A percentile compares a stretch with the other conserved stretches of the same genome.
Evolutionary conservation across 257 asterid genomes (phyloP).

Genomic region (Scutellaria minor): DNA sequence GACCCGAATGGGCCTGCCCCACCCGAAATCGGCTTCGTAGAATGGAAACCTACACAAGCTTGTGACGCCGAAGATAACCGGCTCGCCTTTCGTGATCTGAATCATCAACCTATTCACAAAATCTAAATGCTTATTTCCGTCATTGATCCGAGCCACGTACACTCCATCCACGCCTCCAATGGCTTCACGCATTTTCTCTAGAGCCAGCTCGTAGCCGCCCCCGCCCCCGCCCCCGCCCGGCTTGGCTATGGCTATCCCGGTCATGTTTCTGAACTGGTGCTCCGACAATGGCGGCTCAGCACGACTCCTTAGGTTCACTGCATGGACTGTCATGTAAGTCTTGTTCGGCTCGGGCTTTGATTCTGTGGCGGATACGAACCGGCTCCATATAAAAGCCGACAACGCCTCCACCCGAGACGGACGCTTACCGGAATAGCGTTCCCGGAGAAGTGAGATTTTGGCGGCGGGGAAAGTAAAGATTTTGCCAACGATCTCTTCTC

Average conservation of each 20-base stretch:
- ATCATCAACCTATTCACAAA: constrained; percentile 30
- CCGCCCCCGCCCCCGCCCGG: constrained; percentile 32
- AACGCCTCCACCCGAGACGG: constrained; percentile 50
- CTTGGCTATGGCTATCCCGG: constrained; percentile 36
- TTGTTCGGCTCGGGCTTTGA: constrained; percentile 34
- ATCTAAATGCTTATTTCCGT: constrained; percentile 37
- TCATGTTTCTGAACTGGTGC: constrained; percentile 44
- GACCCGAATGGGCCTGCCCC: constrained; percentile 56
- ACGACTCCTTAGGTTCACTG: constrained; percentile 47
- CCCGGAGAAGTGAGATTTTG: constrained; percentile 39
- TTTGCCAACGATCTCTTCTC: constrained; percentile 41
- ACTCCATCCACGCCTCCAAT: constrained; percentile 36
- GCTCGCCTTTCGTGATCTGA: constrained; percentile 32
- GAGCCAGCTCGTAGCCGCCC: constrained; percentile 17
- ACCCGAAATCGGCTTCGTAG: constrained; percentile 60
- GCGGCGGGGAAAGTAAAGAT: constrained; percentile 47
- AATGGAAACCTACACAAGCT: constrained; percentile 60
- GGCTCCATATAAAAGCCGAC: constrained; percentile 54
- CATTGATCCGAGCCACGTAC: constrained; percentile 33
- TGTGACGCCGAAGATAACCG: constrained; percentile 45
- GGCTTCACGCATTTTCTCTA: constrained; percentile 40
- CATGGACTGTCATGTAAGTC: constrained; percentile 39
- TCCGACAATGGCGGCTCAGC: constrained; percentile 40
- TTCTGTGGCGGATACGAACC: constrained; percentile 37
- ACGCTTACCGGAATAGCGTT: constrained; percentile 35